Percentiles rank a stretch among this genome's conserved stretches.
phyloP scores from a whole-genome alignment of 164 flowering plant species.

The Paratinospora sagittata region DNA sequence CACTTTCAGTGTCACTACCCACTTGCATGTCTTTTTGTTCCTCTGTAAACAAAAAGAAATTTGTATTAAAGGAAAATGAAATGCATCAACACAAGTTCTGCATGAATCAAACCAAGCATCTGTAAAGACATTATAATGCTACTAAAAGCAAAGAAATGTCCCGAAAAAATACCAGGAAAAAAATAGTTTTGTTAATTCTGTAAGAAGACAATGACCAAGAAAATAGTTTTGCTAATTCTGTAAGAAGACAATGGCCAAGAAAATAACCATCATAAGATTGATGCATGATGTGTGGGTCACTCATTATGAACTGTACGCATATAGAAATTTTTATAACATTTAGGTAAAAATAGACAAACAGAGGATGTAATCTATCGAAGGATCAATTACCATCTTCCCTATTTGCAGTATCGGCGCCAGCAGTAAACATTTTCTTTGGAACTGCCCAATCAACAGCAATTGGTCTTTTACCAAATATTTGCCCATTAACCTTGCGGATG shows the following conservation, averaged over 20 bases:
- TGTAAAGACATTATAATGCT: neutral
- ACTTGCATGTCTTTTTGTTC: slow-evolving; percentile 22
- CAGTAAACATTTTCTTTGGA: slow-evolving; percentile 65
- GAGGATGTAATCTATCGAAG: neutral
- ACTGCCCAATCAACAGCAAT: slow-evolving; percentile 99
- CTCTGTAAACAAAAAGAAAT: slow-evolving; percentile 30
- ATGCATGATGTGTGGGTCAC: no score
- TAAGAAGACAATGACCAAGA: no score
- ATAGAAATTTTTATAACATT: no score
- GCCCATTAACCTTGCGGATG: slow-evolving; percentile 72
- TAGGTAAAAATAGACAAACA: neutral
- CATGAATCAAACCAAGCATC: neutral
- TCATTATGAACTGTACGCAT: no score
- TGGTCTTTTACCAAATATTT: slow-evolving; percentile 57
- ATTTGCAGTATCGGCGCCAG: slow-evolving; percentile 29
- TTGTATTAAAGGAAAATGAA: neutral
- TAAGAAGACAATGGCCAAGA: no score
- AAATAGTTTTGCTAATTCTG: no score
- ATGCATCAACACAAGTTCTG: neutral
- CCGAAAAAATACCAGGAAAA: no score
- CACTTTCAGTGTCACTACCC: slow-evolving; percentile 37
- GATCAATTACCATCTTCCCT: slow-evolving; percentile 45
- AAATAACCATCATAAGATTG: no score
- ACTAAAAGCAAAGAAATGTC: neutral
- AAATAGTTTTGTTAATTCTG: no score